Conservation (phyloP, 2,329 filamentous ascomycete species). For the Escovopsis weberi region DNA sequence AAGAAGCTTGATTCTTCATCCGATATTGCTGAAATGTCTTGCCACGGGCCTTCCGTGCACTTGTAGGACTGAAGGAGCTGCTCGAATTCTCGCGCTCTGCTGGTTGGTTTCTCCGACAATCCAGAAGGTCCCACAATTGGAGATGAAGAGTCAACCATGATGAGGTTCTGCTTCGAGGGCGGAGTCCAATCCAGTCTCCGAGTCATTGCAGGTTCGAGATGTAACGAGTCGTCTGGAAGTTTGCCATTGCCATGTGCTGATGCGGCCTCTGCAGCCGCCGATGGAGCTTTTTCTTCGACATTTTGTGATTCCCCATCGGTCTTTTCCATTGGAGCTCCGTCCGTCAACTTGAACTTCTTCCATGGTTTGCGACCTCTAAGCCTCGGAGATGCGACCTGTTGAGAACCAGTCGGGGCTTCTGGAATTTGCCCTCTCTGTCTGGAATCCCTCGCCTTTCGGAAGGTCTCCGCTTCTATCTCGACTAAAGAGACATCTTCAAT, state of each 20-base stretch:
- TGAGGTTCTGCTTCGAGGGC: slow-evolving; percentile 26
- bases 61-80: slow-evolving; percentile 29
- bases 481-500: slow-evolving; percentile 7
- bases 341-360: slow-evolving; percentile 21
- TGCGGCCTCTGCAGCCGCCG: slow-evolving; percentile 5
- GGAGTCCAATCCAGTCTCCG: slow-evolving; percentile 57
- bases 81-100: slow-evolving; percentile 23
- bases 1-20: slow-evolving; percentile 22
- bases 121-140: slow-evolving; percentile 10
- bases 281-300: slow-evolving; percentile 2
- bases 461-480: slow-evolving; percentile 8
- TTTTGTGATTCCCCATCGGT: not conserved
- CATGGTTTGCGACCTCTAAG: slow-evolving; percentile 17
- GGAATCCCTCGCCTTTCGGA: slow-evolving; percentile 7
- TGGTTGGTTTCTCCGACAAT: slow-evolving; percentile 3
- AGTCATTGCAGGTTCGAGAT: slow-evolving; percentile 34
- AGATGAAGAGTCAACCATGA: slow-evolving; percentile 16
- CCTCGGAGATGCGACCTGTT: slow-evolving; percentile 3
- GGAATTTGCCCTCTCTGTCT: too few species aligned
- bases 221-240: slow-evolving; percentile 19
- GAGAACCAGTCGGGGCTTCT: too few species aligned
- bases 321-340: not conserved
- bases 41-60: slow-evolving; percentile 14
- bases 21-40: slow-evolving; percentile 4
- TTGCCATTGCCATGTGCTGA: slow-evolving; percentile 6